Evolutionary conservation across 331 rosid genomes (phyloP).

Genomic region (Quercus lobata): DNA sequence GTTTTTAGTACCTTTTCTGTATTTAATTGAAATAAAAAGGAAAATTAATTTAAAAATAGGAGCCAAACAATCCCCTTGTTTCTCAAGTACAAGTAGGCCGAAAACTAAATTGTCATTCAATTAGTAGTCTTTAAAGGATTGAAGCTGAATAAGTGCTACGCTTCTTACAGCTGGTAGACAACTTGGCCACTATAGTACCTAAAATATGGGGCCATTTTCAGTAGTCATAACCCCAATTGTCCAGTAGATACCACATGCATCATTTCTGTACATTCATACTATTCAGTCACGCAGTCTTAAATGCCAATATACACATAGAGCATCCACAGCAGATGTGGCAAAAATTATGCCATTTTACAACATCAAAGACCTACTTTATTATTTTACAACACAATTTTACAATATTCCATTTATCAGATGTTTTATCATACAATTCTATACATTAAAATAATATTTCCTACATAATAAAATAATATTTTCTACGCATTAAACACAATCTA

Average conservation of each 20-base stretch:
- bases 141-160: slow-evolving; percentile 12
- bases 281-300: not conserved
- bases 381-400: too few relatives aligned
- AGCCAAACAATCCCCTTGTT: not conserved
- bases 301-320: not conserved
- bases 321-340: too few relatives aligned
- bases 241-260: slow-evolving; percentile 7
- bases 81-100: not conserved
- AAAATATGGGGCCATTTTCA: slow-evolving; percentile 15
- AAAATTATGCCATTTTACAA: too few relatives aligned
- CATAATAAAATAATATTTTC: too few relatives aligned
- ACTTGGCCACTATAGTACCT: not conserved
- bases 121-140: not conserved
- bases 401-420: too few relatives aligned
- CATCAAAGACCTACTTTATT: too few relatives aligned
- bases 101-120: not conserved
- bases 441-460: too few relatives aligned
- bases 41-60: too few relatives aligned
- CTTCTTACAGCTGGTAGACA: slow-evolving; percentile 6
- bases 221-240: not conserved
- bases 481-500: too few relatives aligned
- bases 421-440: too few relatives aligned
- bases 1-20: too few relatives aligned
- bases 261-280: not conserved
- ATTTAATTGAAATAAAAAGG: too few relatives aligned